These are phyloP conservation scores for Linderniella brevidens DNA, from an alignment of 257 asterid genomes.

Conservation along the genomic window DNA sequence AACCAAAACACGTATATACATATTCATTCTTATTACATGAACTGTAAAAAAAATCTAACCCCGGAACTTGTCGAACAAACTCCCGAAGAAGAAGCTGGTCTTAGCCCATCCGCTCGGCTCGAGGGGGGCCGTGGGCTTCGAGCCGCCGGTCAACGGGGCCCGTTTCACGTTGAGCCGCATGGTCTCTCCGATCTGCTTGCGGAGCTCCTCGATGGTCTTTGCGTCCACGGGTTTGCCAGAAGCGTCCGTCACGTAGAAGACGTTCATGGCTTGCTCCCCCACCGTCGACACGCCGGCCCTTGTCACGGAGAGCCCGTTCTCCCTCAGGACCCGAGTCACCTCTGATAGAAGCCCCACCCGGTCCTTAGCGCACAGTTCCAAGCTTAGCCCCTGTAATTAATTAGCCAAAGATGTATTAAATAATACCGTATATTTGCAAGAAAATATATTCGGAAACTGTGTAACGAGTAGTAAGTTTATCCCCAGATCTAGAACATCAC, in stretches of 20 bases:
- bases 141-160: constrained; percentile 17
- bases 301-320: constrained; percentile 69
- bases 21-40: too few relatives aligned
- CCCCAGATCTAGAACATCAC: too few relatives aligned
- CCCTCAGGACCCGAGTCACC: constrained; percentile 78
- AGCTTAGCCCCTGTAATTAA: constrained; percentile 48
- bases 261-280: constrained; percentile 66
- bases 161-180: constrained; percentile 77
- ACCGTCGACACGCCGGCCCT: constrained; percentile 85
- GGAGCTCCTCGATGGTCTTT: constrained; percentile 46
- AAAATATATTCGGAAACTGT: too few relatives aligned
- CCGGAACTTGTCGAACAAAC: constrained; percentile 53
- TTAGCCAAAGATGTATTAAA: neutral
- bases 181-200: constrained; percentile 66
- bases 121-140: constrained; percentile 26
- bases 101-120: constrained; percentile 58
- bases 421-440: neutral
- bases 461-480: too few relatives aligned
- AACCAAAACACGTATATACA: too few relatives aligned
- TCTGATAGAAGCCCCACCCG: constrained; percentile 87
- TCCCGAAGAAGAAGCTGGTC: constrained; percentile 73
- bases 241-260: constrained; percentile 75
- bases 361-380: constrained; percentile 88
- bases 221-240: constrained; percentile 74
- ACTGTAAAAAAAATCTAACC: constrained; percentile 9